phyloP scores from a whole-genome alignment of 176 grass and related monocot species.

The Musa acuminata region DNA sequence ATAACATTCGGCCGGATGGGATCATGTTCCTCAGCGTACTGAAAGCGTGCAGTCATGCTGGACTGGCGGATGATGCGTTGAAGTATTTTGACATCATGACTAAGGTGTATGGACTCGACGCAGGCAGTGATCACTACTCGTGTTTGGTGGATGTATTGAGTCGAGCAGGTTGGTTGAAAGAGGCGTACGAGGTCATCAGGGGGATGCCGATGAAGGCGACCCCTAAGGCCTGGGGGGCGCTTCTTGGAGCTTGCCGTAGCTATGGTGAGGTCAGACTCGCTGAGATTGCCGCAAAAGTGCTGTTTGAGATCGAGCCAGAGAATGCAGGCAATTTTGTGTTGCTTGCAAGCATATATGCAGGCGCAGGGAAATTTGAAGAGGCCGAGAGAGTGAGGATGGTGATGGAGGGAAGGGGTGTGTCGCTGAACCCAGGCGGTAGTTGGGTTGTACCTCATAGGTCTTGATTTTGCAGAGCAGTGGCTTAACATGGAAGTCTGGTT shows the following conservation, averaged over 20 bases:
- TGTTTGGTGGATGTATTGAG: constrained; percentile 67
- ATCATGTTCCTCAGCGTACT: constrained; percentile 57
- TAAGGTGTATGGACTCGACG: constrained; percentile 28
- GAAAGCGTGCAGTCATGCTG: constrained; percentile 52
- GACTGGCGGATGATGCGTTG: constrained; percentile 39
- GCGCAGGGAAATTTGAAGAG: constrained; percentile 39
- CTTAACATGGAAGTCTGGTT: not conserved
- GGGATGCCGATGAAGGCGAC: constrained; percentile 51
- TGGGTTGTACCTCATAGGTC: constrained; percentile 32
- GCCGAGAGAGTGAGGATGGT: constrained; percentile 39
- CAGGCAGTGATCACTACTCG: constrained; percentile 46
- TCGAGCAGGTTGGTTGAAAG: constrained; percentile 41
- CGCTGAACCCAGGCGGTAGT: constrained; percentile 39
- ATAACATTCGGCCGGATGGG: constrained; percentile 36
- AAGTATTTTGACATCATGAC: constrained; percentile 53
- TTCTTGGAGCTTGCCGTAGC: constrained; percentile 63
- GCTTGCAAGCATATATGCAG: constrained; percentile 49
- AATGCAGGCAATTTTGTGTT: constrained; percentile 65
- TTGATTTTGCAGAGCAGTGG: not conserved
- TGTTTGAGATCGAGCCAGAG: constrained; percentile 60
- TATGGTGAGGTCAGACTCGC: constrained; percentile 46
- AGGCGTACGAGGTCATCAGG: constrained; percentile 47
- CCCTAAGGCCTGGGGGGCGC: constrained; percentile 61
- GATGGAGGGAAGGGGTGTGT: constrained; percentile 50
- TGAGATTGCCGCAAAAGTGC: constrained; percentile 38